These are phyloP conservation scores for Aureobasidium mangrovei DNA, from an alignment of 2,329 filamentous ascomycete species.

Conservation along the genomic window DNA sequence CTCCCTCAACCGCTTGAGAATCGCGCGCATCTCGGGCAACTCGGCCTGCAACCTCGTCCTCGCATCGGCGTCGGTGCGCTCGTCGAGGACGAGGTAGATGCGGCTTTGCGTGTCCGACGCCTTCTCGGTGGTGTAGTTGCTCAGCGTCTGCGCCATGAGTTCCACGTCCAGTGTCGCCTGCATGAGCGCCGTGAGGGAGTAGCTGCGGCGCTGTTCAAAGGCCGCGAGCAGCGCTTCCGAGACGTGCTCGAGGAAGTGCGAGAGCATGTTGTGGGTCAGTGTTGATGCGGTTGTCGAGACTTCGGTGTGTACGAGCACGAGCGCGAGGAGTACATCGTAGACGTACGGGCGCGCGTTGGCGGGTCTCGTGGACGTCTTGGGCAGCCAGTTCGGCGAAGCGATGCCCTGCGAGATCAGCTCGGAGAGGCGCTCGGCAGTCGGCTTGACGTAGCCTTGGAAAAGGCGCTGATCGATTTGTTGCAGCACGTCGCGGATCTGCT, in stretches of 20 bases:
- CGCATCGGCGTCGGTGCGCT: conserved; percentile 79
- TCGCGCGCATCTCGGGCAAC: conserved; percentile 77
- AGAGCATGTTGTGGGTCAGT: conserved; percentile 72
- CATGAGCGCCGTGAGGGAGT: conserved; percentile 76
- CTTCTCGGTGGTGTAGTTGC: conserved; percentile 76
- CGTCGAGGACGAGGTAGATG: conserved; percentile 86
- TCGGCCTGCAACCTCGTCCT: conserved; percentile 73
- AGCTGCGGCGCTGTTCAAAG: conserved; percentile 54
- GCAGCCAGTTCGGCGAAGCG: conserved; percentile 61
- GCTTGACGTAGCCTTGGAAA: conserved; percentile 85
- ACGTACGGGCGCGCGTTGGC: conserved; percentile 77
- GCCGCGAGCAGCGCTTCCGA: conserved; percentile 72
- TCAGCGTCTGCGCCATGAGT: conserved; percentile 89
- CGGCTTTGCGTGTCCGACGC: conserved; percentile 75
- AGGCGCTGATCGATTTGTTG: conserved; percentile 82
- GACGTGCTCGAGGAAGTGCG: conserved; percentile 75
- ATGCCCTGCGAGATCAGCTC: conserved; percentile 67
- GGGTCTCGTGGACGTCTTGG: conserved; percentile 44
- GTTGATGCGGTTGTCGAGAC: conserved; percentile 49
- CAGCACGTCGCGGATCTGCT: conserved; percentile 84
- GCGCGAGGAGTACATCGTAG: conserved; percentile 72
- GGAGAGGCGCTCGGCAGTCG: conserved; percentile 59
- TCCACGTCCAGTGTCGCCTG: conserved; percentile 96
- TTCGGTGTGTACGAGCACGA: conserved; percentile 82
- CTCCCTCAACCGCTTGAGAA: conserved; percentile 76